phyloP scores from a whole-genome alignment of 2,329 filamentous ascomycete genomes.

The Thermochaetoides dissita region DNA sequence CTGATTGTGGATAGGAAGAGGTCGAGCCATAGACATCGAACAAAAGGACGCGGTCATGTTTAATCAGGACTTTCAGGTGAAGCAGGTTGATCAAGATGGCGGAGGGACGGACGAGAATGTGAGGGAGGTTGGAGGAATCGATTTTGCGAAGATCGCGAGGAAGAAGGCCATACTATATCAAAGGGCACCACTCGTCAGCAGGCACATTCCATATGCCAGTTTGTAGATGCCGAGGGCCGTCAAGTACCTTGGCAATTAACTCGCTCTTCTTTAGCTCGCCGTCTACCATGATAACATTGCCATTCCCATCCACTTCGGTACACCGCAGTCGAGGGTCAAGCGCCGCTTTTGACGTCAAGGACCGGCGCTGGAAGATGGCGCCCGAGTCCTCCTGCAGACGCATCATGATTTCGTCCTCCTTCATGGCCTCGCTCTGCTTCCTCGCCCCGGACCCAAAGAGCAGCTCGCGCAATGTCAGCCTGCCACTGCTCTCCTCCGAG shows the following conservation, averaged over 20 bases:
- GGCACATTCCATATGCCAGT: no score
- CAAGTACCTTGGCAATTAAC: conserved; percentile 61
- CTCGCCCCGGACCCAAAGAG: conserved; percentile 30
- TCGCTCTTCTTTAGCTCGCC: conserved; percentile 92
- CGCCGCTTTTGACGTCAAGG: conserved; percentile 59
- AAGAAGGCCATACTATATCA: conserved; percentile 64
- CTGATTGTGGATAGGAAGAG: conserved; percentile 65
- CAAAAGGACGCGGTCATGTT: conserved; percentile 78
- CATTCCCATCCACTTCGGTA: conserved; percentile 87
- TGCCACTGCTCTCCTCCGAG: conserved; percentile 9
- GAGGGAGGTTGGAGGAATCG: conserved; percentile 86
- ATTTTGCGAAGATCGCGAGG: conserved; percentile 95
- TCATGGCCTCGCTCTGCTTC: conserved; percentile 16
- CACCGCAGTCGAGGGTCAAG: conserved; percentile 79
- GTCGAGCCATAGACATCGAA: conserved; percentile 91
- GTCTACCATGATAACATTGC: conserved; percentile 81
- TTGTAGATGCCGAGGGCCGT: no score
- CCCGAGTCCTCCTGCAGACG: conserved; percentile 36
- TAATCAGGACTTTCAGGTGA: conserved; percentile 92
- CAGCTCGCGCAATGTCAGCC: conserved; percentile 33
- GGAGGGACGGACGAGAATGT: conserved; percentile 84
- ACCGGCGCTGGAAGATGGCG: conserved; percentile 55
- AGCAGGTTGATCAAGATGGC: conserved; percentile 91
- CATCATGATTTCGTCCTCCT: conserved; percentile 13
- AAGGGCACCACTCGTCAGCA: no score